Percentiles rank a stretch among this genome's conserved stretches.
Conservation (phyloP, 2,329 filamentous ascomycete species). For the Beauveria scarabaeidicola region DNA sequence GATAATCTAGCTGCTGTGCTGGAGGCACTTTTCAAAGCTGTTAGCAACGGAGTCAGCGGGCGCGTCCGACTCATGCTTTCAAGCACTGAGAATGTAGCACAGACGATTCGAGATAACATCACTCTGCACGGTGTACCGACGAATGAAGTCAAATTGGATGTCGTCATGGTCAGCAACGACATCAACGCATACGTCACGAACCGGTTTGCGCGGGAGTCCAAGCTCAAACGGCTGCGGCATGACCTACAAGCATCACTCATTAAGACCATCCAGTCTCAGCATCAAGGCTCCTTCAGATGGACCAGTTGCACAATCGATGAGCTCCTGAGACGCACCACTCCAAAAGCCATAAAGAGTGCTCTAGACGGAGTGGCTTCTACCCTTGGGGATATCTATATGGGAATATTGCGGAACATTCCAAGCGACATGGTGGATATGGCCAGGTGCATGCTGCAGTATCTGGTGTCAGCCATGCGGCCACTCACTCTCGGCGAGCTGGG, state of each 20-base stretch:
- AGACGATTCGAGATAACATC: not conserved
- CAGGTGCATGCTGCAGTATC: slow-evolving; percentile 4
- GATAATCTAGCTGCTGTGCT: not conserved
- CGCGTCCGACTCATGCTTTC: not conserved
- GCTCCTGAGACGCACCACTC: not conserved
- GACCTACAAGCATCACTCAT: not conserved
- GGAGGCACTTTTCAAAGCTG: not conserved
- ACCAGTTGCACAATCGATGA: slow-evolving; percentile 7
- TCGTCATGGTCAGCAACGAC: not conserved
- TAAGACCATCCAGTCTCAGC: not conserved
- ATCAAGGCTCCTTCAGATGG: slow-evolving; percentile 9
- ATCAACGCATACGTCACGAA: not conserved
- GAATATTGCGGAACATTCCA: not conserved
- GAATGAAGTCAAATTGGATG: not conserved
- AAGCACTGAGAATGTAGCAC: not conserved
- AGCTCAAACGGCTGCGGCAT: not conserved
- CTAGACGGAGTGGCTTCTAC: slow-evolving; percentile 2
- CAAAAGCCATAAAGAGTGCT: slow-evolving; percentile 5
- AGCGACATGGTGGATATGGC: not conserved
- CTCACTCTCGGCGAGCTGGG: slow-evolving; percentile 1
- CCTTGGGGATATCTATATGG: slow-evolving; percentile 4
- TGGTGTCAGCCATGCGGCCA: slow-evolving; percentile 5
- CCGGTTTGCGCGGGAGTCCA: not conserved
- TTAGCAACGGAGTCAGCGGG: not conserved
- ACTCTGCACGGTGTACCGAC: not conserved